Evolutionary conservation across 805 yeast genomes (phyloP), one percentile per base, ranked within the genome.

Genomic region (Candida chilensis): DNA sequence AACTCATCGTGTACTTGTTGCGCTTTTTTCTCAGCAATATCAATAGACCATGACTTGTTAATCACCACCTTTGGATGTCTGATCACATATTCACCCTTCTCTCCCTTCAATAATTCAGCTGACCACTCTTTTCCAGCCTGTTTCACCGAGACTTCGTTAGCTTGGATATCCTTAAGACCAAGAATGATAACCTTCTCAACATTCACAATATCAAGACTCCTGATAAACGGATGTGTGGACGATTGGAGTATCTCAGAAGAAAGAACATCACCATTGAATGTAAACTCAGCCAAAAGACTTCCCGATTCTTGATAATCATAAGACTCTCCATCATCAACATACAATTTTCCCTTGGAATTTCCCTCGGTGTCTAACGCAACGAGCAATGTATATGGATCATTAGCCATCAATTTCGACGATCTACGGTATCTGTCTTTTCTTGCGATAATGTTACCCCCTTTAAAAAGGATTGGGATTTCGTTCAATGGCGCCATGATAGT

Each of bases 251-350:
- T 44, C 1, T 37, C 40, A 4, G 63, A 49, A 0, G 35, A 34
- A 3, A 75, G 34, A 5, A 33, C 32, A n/a, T 56, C 50, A 14
- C 56, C 52, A 9, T 50, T 42, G 12, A 64, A 58, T 3, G 38
- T 39, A 20, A 83, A 63, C 2, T 57, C 42, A 2, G 73, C 45
- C 27, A 57, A 49, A 3, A 74, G 32, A 42, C 37, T 78, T 17
- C 72, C 76, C 5, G 79, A 81, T 2, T 55, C 40, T 19, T 49
- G 34, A 47, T 74, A 74, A 27, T 61, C 69, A 40, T 68, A 83
- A 0, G 88, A 64, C 41, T 78, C 82, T 11, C 94, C 95, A 52
- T 88, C 97, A 50, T 88, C 97, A 21, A 81, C 52, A 49, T 87
- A 88, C 19, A 88, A 48, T 12, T 56, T 50, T 2, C 83, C 82